Evolutionary conservation across 805 yeast species (phyloP).

Genomic region (Kuraishia piskuri): DNA sequence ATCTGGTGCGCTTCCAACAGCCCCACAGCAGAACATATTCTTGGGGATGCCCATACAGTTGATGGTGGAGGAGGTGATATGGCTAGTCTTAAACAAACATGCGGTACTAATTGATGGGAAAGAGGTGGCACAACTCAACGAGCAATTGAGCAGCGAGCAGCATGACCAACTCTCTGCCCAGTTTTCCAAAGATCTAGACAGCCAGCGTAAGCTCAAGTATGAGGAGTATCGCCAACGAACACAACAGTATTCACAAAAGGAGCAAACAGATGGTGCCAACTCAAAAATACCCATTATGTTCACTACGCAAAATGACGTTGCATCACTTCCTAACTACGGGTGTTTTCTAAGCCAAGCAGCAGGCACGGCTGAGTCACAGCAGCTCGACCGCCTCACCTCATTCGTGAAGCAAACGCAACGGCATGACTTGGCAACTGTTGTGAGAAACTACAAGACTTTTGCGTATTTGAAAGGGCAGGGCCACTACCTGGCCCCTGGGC

Average conservation of each 20-base stretch:
- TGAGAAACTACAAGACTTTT: constrained; percentile 25
- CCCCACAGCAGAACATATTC: constrained; percentile 92
- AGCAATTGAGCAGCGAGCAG: constrained; percentile 8
- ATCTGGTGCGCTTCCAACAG: constrained; percentile 74
- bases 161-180: neutral
- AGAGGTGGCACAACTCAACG: constrained; percentile 4
- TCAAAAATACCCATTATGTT: neutral
- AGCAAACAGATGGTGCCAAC: no score
- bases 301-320: neutral
- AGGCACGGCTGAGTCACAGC: neutral
- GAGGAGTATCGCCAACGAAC: constrained; percentile 5
- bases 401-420: neutral
- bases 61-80: constrained; percentile 63
- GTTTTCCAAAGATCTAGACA: neutral
- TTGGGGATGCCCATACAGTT: constrained; percentile 76
- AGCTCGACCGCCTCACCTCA: neutral
- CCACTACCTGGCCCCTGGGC: constrained; percentile 71
- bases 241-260: constrained; percentile 4
- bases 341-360: neutral
- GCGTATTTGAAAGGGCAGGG: constrained; percentile 29
- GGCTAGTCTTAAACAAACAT: constrained; percentile 35
- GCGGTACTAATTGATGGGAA: neutral
- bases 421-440: neutral
- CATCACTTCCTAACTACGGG: neutral
- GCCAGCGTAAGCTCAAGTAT: constrained; percentile 1